These are phyloP conservation scores for Penicillium sp. DNA, from an alignment of 2,329 filamentous ascomycete species.

Conservation along the genomic window DNA sequence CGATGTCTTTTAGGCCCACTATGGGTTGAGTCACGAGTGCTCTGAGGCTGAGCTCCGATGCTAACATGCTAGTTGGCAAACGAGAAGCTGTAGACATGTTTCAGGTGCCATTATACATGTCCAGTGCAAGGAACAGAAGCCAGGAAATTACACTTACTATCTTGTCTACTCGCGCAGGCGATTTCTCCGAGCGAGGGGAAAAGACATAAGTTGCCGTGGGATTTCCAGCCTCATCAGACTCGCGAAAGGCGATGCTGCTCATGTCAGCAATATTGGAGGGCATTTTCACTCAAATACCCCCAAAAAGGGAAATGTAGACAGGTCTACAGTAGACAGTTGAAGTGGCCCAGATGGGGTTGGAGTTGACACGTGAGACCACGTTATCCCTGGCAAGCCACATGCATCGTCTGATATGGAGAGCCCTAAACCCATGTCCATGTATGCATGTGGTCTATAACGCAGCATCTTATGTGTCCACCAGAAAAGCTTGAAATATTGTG, in stretches of 20 bases:
- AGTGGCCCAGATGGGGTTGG: not conserved
- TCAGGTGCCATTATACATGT: not conserved
- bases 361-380: slow-evolving; percentile 8
- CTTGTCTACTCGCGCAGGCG: slow-evolving; percentile 45
- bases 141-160: slow-evolving; percentile 26
- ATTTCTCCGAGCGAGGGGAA: slow-evolving; percentile 25
- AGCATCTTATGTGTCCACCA: not conserved
- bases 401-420: not conserved
- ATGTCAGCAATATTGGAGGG: not conserved
- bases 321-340: too few relatives aligned
- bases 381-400: not conserved
- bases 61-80: not conserved
- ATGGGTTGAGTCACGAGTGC: too few relatives aligned
- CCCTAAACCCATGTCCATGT: too few relatives aligned
- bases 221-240: slow-evolving; percentile 51
- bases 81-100: not conserved
- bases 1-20: too few relatives aligned
- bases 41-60: not conserved
- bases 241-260: slow-evolving; percentile 28
- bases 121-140: not conserved
- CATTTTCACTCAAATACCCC: slow-evolving; percentile 3
- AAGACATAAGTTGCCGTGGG: slow-evolving; percentile 50
- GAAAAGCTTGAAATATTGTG: not conserved
- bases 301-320: not conserved
- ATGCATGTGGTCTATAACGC: not conserved